Conservation (phyloP, 75 land plant genomes). For the Selaginella tamariscina region DNA sequence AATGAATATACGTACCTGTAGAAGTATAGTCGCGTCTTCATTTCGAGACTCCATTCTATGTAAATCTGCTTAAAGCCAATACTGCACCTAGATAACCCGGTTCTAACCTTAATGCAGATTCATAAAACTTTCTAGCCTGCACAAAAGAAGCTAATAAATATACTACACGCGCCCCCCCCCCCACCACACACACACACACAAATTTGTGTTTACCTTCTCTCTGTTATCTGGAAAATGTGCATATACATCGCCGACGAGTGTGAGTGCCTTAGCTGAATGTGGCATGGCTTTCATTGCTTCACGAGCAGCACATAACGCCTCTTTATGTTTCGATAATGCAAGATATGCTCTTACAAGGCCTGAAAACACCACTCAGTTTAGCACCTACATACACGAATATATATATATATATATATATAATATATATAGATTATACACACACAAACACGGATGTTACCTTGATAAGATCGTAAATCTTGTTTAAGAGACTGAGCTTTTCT, state of each 20-base stretch:
- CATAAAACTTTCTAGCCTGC: slow-evolving; percentile 92
- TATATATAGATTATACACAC: no score
- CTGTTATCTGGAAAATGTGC: slow-evolving; percentile 67
- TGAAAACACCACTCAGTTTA: slow-evolving; percentile 23
- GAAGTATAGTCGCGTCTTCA: slow-evolving; percentile 69
- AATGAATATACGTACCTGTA: no score
- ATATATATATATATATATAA: not conserved
- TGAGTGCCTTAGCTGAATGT: slow-evolving; percentile 92
- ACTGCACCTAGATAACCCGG: slow-evolving; percentile 95
- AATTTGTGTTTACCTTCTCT: slow-evolving; percentile 92
- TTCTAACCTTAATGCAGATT: slow-evolving; percentile 85
- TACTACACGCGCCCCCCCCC: no score
- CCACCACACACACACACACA: no score
- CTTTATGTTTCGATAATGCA: slow-evolving; percentile 71
- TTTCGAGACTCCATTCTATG: slow-evolving; percentile 79
- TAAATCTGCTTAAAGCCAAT: slow-evolving; percentile 82
- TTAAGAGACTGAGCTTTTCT: slow-evolving; percentile 78
- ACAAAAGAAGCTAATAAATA: not conserved
- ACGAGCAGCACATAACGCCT: slow-evolving; percentile 81
- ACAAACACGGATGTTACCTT: slow-evolving; percentile 35
- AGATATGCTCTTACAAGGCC: slow-evolving; percentile 82
- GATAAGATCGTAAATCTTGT: slow-evolving; percentile 91
- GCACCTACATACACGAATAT: not conserved
- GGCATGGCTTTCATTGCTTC: slow-evolving; percentile 97
- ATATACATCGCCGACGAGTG: slow-evolving; percentile 97